Evolutionary conservation across 164 flowering plant genomes (phyloP), one percentile per base, ranked within the genome.

Genomic region (Brasenia schreberi): DNA sequence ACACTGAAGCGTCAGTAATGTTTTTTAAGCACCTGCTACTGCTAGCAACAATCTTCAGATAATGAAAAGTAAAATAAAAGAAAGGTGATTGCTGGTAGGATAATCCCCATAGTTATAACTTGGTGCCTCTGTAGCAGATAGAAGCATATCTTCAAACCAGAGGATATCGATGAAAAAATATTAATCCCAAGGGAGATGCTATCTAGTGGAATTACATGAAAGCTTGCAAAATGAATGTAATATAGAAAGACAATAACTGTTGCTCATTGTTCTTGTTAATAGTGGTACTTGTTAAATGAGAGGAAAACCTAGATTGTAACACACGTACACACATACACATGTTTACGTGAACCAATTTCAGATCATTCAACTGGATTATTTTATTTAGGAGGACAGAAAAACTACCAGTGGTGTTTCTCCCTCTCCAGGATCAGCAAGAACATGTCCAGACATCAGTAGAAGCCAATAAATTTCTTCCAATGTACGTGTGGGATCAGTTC

Each of bases 321-420:
- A 45, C 12, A 12, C 1, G 12, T 1, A 45, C 7, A 45, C 7
- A 7, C 53, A 45, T 2, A 45, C 53, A 45, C 11, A 12, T 12
- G 7, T 45, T 45, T 45, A 45, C 12, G 7, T 45, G 53, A 45
- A 45, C 53, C 7, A 45, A 7, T 45, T 45, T 7, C 1, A 60
- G 17, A 60, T 9, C 9, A 17, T 9, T 60, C 63, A 60, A n/a
- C 27, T 9, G n/a, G 27, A 60, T n/a, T 60, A 62, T 59, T 18
- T 60, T 23, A 23, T 23, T 23, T 16, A 43, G 44, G 18, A 45
- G 67, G 70, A 7, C 42, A 72, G 23, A 23, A 4, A 2, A 59
- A 11, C 70, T 84, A 94, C 99, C 93, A 78, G 66, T 23, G 97
- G 95, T 33, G 88, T 87, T 74, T 94, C 99, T 76, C 99, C 99